phyloP scores from a whole-genome alignment of 2,329 filamentous ascomycete genomes.

The Sporothrix euskadiensis region DNA sequence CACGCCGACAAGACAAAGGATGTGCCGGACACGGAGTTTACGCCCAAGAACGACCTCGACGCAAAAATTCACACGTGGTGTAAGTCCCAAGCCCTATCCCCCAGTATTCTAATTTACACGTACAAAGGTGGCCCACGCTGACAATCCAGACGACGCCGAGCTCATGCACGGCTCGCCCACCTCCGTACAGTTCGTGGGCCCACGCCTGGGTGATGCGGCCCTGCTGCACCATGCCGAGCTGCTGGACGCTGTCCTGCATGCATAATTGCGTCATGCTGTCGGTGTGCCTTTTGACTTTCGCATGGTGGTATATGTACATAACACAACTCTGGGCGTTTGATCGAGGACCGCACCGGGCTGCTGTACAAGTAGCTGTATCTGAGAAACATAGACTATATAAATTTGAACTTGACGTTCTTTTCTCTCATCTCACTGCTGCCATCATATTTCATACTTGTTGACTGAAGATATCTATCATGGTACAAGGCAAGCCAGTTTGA shows the following conservation, averaged over 20 bases:
- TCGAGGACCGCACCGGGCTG: background rate
- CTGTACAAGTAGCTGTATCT: background rate
- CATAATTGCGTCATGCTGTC: background rate
- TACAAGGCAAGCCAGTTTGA: background rate
- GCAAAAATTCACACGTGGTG: conserved; percentile 27
- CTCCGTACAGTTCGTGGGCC: conserved; percentile 24
- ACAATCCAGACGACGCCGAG: conserved; percentile 17
- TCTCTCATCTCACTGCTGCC: background rate
- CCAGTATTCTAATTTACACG: background rate
- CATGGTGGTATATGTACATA: background rate
- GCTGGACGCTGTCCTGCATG: conserved; percentile 23
- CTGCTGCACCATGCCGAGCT: conserved; percentile 24
- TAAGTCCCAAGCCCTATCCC: conserved; percentile 18
- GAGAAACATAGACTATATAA: background rate
- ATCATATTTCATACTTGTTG: background rate
- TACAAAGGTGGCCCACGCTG: background rate
- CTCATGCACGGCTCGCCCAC: conserved; percentile 26
- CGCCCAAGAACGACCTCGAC: conserved; percentile 28
- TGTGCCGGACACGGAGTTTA: background rate
- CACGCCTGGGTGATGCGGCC: conserved; percentile 22
- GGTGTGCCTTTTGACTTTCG: background rate
- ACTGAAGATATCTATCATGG: background rate
- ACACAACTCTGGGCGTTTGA: background rate
- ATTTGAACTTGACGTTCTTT: background rate
- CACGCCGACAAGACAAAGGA: conserved; percentile 27